These are phyloP conservation scores for Pythium scleroteichum DNA, from an alignment of 352 stramenopile genomes.

Conservation along the genomic window DNA sequence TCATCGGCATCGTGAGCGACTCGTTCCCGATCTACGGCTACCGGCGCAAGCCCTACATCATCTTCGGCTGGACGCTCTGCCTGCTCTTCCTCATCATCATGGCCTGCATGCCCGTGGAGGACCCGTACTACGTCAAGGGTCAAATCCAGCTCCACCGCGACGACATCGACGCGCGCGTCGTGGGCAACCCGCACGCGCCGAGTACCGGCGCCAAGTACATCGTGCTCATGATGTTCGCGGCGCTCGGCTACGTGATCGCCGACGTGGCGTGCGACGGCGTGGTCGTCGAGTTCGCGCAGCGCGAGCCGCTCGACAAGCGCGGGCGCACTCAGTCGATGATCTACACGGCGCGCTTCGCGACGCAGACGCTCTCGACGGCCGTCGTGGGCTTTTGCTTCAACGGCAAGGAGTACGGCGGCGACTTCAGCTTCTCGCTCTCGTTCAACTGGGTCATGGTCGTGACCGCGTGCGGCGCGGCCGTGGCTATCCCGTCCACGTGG, in stretches of 20 bases:
- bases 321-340: conserved; percentile 39
- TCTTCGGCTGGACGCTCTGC: conserved; percentile 32
- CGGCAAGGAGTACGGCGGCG: conserved; percentile 10
- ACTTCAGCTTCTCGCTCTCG: conserved; percentile 26
- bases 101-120: conserved; percentile 19
- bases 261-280: conserved; percentile 52
- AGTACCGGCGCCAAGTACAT: conserved; percentile 28
- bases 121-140: conserved; percentile 25
- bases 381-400: conserved; percentile 32
- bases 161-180: conserved; percentile 5
- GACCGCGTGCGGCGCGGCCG: conserved; percentile 7
- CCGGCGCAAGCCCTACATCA: conserved; percentile 35
- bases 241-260: conserved; percentile 54
- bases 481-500: conserved; percentile 24
- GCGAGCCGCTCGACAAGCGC: conserved; percentile 23
- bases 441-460: conserved; percentile 32
- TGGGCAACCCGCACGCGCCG: conserved; percentile 19
- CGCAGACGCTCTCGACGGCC: conserved; percentile 16
- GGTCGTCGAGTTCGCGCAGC: conserved; percentile 35
- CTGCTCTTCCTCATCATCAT: conserved; percentile 28
- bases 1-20: conserved; percentile 37
- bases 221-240: conserved; percentile 42
- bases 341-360: conserved; percentile 31
- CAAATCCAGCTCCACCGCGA: conserved; percentile 15
- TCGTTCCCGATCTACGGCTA: conserved; percentile 34